phyloP scores from a whole-genome alignment of 2,329 filamentous ascomycete species.

The Didymella pinodella region DNA sequence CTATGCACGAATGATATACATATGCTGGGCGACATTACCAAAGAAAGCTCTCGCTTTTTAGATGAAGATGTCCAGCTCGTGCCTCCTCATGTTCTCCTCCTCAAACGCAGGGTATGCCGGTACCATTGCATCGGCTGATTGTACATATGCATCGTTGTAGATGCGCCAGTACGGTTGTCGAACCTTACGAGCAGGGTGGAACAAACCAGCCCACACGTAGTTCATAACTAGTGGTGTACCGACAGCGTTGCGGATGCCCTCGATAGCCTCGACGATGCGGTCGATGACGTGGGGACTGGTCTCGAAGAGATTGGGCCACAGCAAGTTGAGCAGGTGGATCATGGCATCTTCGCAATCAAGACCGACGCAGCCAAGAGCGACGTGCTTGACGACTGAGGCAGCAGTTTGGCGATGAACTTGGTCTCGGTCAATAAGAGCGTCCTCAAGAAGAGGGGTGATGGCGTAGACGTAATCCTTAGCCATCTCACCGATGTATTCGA shows the following conservation, averaged over 20 bases:
- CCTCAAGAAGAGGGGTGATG: conserved; percentile 92
- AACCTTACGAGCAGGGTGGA: conserved; percentile 96
- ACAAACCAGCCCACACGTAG: conserved; percentile 96
- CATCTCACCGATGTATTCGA: conserved; percentile 99
- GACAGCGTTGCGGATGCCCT: conserved; percentile 91
- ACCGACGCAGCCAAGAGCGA: conserved; percentile 95
- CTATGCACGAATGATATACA: conserved; percentile 9
- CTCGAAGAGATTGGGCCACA: conserved; percentile 97
- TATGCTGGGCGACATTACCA: conserved; percentile 9
- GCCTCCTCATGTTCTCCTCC: conserved; percentile 78
- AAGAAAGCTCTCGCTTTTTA: conserved; percentile 49
- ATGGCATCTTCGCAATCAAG: conserved; percentile 98
- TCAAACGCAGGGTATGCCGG: conserved; percentile 92
- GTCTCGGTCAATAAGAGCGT: conserved; percentile 95
- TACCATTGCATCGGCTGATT: conserved; percentile 91
- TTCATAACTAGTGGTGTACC: conserved; percentile 94
- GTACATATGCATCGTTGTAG: conserved; percentile 97
- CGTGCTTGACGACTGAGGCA: conserved; percentile 95
- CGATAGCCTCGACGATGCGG: conserved; percentile 95
- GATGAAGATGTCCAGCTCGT: conserved; percentile 83
- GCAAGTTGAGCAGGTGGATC: conserved; percentile 93
- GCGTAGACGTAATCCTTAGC: conserved; percentile 99
- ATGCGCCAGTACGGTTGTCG: conserved; percentile 93
- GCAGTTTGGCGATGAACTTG: conserved; percentile 98
- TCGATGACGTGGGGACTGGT: conserved; percentile 98